phyloP scores from a whole-genome alignment of 495 filamentous ascomycete species.

The Recurvomyces mirabilis region DNA sequence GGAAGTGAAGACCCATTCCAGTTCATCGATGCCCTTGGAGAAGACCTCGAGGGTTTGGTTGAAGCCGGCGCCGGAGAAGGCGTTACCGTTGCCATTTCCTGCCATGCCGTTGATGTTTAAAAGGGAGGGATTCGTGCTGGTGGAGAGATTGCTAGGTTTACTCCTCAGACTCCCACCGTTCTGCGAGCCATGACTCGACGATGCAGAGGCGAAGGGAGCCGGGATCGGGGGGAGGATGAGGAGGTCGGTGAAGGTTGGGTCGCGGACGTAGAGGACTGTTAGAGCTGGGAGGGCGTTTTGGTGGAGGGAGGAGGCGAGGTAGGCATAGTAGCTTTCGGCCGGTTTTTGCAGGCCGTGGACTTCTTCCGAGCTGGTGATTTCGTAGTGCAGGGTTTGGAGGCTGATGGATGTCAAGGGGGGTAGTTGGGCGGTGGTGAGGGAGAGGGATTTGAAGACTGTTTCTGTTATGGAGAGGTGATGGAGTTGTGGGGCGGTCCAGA shows the following conservation, averaged over 20 bases:
- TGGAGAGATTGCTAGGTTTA: conserved; percentile 14
- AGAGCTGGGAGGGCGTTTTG: conserved; percentile 63
- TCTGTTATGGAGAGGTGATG: conserved; percentile 54
- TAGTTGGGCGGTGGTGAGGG: conserved; percentile 36
- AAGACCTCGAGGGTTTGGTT: conserved; percentile 65
- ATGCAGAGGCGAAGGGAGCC: neutral
- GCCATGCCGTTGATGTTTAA: conserved; percentile 8
- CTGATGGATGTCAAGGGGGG: conserved; percentile 55
- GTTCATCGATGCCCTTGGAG: conserved; percentile 72
- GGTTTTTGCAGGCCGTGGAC: conserved; percentile 47
- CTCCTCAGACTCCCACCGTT: conserved; percentile 1
- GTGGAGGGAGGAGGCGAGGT: conserved; percentile 72
- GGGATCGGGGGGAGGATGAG: conserved; percentile 44
- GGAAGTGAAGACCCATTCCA: conserved; percentile 72
- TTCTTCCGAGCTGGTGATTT: conserved; percentile 55
- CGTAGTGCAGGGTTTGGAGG: conserved; percentile 63
- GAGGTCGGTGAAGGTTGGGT: conserved; percentile 68
- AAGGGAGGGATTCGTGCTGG: neutral
- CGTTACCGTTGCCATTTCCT: conserved; percentile 21
- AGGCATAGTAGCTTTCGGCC: conserved; percentile 65
- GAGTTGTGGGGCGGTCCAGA: conserved; percentile 52
- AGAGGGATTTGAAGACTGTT: conserved; percentile 55
- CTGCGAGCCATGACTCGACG: neutral
- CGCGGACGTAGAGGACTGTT: conserved; percentile 69
- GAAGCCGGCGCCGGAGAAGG: conserved; percentile 34